A percentile compares a stretch with the other conserved stretches of the same genome.
Conservation (phyloP, 768 basidiomycete genomes). For the Boletus insuetus region DNA sequence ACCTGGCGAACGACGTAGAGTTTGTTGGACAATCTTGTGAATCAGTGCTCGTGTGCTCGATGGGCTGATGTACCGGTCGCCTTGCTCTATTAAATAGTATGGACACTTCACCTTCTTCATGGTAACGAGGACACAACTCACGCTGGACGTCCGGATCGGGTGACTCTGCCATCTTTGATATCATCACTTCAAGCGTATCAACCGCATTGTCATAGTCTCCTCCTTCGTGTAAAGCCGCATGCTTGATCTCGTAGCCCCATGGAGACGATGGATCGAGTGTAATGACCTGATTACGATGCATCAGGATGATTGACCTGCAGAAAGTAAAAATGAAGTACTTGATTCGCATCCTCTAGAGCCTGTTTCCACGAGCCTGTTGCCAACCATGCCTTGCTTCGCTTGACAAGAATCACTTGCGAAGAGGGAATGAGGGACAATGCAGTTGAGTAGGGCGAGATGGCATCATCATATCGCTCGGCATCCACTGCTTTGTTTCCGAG, state of each 20-base stretch:
- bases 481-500: not conserved
- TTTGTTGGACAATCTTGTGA: too few relatives aligned
- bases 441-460: not conserved
- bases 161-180: not conserved
- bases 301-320: not conserved
- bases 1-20: too few relatives aligned
- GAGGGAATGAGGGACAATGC: not conserved
- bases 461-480: not conserved
- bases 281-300: not conserved
- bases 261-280: not conserved
- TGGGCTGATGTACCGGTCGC: too few relatives aligned
- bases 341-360: not conserved
- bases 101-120: too few relatives aligned
- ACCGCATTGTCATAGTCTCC: not conserved
- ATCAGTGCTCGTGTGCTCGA: too few relatives aligned
- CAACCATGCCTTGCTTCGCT: not conserved
- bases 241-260: not conserved
- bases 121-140: not conserved
- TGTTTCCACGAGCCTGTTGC: not conserved
- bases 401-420: not conserved
- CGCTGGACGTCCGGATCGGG: not conserved
- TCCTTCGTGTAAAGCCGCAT: not conserved
- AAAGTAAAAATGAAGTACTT: not conserved
- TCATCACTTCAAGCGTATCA: not conserved
- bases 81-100: too few relatives aligned